Evolutionary conservation across 2,329 filamentous ascomycete species (phyloP), one percentile per base, ranked within the genome.

Genomic region (Ophiosphaerella herpotricha): DNA sequence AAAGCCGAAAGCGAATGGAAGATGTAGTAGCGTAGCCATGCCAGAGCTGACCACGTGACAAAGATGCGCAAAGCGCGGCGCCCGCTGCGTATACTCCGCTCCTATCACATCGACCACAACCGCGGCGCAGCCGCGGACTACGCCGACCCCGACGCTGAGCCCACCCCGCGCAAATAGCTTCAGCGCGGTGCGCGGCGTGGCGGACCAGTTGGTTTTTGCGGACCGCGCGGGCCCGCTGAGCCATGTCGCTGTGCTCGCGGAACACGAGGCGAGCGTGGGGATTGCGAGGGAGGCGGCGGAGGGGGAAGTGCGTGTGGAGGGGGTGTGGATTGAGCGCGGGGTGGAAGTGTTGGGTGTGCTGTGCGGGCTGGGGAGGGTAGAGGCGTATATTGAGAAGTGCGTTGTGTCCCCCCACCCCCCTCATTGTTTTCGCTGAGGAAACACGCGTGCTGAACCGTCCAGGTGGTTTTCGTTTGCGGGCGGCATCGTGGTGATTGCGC

Each of bases 401-500:
- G 43, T n/a, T n/a, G n/a, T 46, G 7, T 43, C 18, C 4, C 5
- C 29, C 21, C 29, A n/a, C 12, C 11, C 24, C 14, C 12, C n/a
- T 16, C 26, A 29, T 29, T 3, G 16, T 18, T 18, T 18, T 18
- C 16, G 16, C 16, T 3, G 16, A 18, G 16, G 16, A 18, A 18
- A 18, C 16, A 18, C 16, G 16, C 16, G 16, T 29, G 9, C 26
- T 29, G 9, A 11, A 35, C 18, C 29, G 3, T 12, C 3, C 12
- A 47, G 46, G 33, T 60, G 58, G 63, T 72, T 70, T 39, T 64
- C 61, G 3, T 63, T 68, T 14, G 61, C 59, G 54, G 61, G 26
- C 16, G 70, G 69, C 0, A 55, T 70, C n/a, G 55, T 72, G n/a
- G 49, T 72, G 12, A 67, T 71, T 36, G 68, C 66, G 46, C 67